Evolutionary conservation across 805 yeast species (phyloP).

Genomic region (Saccharomyces eubayanus): DNA sequence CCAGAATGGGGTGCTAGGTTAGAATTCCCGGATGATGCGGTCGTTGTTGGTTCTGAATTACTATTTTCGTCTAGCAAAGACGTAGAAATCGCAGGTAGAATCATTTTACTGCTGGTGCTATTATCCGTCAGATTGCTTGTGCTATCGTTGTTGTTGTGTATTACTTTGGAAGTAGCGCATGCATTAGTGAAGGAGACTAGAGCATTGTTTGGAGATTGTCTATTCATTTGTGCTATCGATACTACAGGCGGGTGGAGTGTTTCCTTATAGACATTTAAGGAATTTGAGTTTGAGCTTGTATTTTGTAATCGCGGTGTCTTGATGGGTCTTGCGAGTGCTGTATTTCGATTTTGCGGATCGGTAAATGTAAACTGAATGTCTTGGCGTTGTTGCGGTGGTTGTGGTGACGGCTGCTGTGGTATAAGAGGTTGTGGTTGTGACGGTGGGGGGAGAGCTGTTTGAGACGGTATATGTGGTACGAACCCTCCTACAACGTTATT

Average conservation of each 20-base stretch:
- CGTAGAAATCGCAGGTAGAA: background rate
- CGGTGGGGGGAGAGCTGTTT: background rate
- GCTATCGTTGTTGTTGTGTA: slow-evolving; percentile 3
- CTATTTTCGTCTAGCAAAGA: background rate
- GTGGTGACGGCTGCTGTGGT: slow-evolving; percentile 2
- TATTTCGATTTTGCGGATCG: background rate
- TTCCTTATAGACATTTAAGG: background rate
- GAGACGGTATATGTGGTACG: background rate
- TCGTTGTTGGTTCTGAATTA: slow-evolving; percentile 7
- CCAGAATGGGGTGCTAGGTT: slow-evolving; percentile 6
- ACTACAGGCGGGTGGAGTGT: slow-evolving; percentile 8
- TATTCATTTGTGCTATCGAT: slow-evolving; percentile 4
- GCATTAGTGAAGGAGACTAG: slow-evolving; percentile 9
- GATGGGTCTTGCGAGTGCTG: slow-evolving; percentile 3
- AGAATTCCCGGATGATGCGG: slow-evolving; percentile 8
- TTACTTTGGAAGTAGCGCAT: background rate
- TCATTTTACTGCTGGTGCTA: slow-evolving; percentile 10
- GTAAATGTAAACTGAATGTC: background rate
- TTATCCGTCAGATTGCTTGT: slow-evolving; percentile 6
- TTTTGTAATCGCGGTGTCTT: background rate
- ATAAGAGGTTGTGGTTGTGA: slow-evolving; percentile 5
- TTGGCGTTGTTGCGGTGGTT: slow-evolving; percentile 5
- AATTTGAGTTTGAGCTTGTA: background rate
- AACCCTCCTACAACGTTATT: background rate
- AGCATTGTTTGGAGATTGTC: slow-evolving; percentile 12